Base-by-base conservation (phyloP, 2,329 filamentous ascomycete genomes). In the Sporothrix protearum region DNA sequence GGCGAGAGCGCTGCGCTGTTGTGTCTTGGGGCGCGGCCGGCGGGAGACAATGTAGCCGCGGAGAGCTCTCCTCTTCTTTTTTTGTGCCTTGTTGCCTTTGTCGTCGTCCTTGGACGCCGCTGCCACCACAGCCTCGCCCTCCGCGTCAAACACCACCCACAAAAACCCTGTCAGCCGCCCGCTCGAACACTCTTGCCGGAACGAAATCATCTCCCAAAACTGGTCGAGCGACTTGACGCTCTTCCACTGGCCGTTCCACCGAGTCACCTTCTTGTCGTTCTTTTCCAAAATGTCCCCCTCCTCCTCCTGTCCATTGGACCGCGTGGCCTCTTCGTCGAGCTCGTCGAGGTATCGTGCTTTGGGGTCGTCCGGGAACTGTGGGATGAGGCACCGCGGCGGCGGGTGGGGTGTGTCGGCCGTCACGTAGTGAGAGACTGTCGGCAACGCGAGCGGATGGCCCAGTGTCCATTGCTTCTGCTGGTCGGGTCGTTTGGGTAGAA, bases 141-240 rank as follows among this genome's bases (percentile, higher is more conserved):
- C 72, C 10, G 88, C 85, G 45, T 93, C 91, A 75, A 97, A 91
- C 0, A 97, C 90, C 33, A 97, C 83, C 95, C 96, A 99, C 33
- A 98, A 85, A 76, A 99, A 99, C 0, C 96, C 96, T 0, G 97
- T 96, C 77, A 97, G 85, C 22, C 94, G 87, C 0, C 96, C 96
- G 45, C 94, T 93, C 0, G 94, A 97, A 78, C 96, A 99, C 78
- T 99, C 96, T 79, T 98, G 96, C 71, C 96, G 86, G 78, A 92
- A 98, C 0, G 94, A 91, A 95, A 99, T 98, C 86, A 97, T 92
- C 74, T 99, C 96, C 96, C 96, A 99, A 78, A 99, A 99, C 76
- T 94, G 90, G n/a, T 94, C 92, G 53, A 99, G 82, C 0, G 89
- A 92, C 78, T 87, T 90, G 30, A 97, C 89, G 73, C 91, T 94